Base-by-base conservation (phyloP, 1,139 yeast genomes). In the Kodamaea alishanica region DNA sequence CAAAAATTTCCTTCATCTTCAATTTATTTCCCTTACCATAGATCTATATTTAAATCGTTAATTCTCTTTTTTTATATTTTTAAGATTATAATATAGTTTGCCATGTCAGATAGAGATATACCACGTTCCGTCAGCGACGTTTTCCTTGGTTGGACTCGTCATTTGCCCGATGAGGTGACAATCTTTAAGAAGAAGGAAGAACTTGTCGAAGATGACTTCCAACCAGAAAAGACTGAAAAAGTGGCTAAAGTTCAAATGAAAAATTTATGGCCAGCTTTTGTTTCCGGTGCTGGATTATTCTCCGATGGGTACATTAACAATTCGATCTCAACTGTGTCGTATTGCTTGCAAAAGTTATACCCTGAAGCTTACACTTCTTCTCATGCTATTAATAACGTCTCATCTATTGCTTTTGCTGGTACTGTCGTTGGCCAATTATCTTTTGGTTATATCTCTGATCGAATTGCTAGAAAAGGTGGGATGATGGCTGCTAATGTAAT, bases 271-370 rank as follows among this genome's bases (percentile, higher is more conserved):
- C 54, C 54, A 6, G 54, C 54, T 6, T 50, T 50, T 29, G 37
- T 44, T 30, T 43, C 77, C 38, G 79, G 79, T 15, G 73, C 71
- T 46, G 78, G 78, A 5, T 67, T 73, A 49, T 67, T 73, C 34
- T 71, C 77, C 8, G 79, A 74, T 56, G 79, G 79, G 8, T 73
- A 73, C 49, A 76, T 73, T 46, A 74, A 73, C 47, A 74, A 73
- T 50, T 74, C 73, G 33, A 69, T 73, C 63, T 64, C 75, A 6
- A 73, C 73, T 69, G 56, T 63, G 37, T 71, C 72, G 40, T 58
- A 61, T 30, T 69, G 70, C 3, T 63, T 68, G 44, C 57, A 67
- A 9, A 33, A 43, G 11, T 51, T 58, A 44, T 58, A 61, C 44
- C 65, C 72, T 31, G 37, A 54, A 30, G 57, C 54, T 26, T 73